Base-by-base conservation (phyloP, 108 stramenopile genomes). In the Pseudonitzschia delicatissima region DNA sequence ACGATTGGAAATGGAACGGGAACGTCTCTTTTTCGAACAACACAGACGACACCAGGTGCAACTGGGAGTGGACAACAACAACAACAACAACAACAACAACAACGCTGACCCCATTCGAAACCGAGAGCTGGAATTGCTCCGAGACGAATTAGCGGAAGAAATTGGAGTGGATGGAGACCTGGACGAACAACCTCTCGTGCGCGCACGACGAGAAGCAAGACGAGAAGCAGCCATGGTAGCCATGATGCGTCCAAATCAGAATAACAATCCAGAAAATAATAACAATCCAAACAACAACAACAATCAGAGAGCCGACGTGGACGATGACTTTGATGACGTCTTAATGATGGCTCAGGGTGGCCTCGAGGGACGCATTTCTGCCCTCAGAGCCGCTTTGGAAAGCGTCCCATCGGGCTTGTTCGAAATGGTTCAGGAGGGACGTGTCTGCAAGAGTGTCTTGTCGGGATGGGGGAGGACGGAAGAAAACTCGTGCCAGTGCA, bases 401-500 rank as follows among this genome's bases (percentile, higher is more conserved):
- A 55, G n/a, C 33, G 13, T 34, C 11, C 26, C 53, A 27, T 17
- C 53, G 4, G 4, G 3, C 33, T 39, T 75, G 11, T 68, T 64
- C 36, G 52, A 58, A 20, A 57, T 75, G 74, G 45, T 69, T 34
- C 67, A 37, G 45, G 62, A 75, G 36, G 66, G 48, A n/a, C 31
- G 55, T 18, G 61, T 42, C n/a, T 74, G 73, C 50, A 62, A 18
- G 8, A 67, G 59, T 13, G 58, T 73, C 18, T 57, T 73, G 20
- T 36, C 65, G 11, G 67, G 53, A 18, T 53, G 52, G 62, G 48
- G 60, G 13, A 40, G 62, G 4, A 48, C 25, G 6, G 32, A 42
- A 29, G 48, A 61, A n/a, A 55, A 45, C 15, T 49, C 71, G 4
- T 82, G 82, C 57, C 20, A 68, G 13, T 23, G 47, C 28, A 51